These are phyloP conservation scores for Leucosporidium creatinivorum DNA, from an alignment of 768 basidiomycete genomes.

Conservation along the genomic window DNA sequence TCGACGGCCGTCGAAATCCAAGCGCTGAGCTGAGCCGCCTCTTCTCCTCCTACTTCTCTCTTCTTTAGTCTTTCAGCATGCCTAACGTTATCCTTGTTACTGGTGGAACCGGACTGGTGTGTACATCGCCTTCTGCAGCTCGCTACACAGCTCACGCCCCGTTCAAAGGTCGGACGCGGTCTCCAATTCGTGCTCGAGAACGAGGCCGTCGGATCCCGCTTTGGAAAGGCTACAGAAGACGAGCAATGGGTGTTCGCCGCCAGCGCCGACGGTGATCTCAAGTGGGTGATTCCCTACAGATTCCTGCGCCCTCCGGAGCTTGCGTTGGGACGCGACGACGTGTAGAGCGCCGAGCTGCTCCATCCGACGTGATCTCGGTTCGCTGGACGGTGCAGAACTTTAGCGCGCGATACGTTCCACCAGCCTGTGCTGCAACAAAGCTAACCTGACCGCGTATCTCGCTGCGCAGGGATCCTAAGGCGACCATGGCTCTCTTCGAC, in stretches of 20 bases:
- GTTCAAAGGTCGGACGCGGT: slow-evolving; percentile 27
- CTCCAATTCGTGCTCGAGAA: slow-evolving; percentile 54
- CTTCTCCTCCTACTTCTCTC: neutral
- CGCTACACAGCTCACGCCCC: neutral
- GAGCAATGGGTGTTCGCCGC: slow-evolving; percentile 82
- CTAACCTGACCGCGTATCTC: neutral
- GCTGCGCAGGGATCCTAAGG: slow-evolving; percentile 9
- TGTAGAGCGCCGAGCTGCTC: neutral
- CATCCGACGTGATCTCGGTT: no score
- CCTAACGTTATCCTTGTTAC: slow-evolving; percentile 29
- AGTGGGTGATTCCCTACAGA: slow-evolving; percentile 45
- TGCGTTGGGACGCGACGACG: neutral
- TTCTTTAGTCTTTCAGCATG: neutral
- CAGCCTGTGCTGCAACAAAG: neutral
- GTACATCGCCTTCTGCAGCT: neutral
- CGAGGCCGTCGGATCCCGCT: slow-evolving; percentile 69
- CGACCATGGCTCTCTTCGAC: slow-evolving; percentile 50
- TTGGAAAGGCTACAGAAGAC: slow-evolving; percentile 59
- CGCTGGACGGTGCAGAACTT: neutral
- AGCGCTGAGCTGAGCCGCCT: neutral
- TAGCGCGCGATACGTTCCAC: neutral
- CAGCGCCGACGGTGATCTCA: slow-evolving; percentile 74
- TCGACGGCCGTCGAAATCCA: no score
- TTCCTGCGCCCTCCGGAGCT: neutral
- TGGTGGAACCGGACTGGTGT: slow-evolving; percentile 22